Conservation (phyloP, 345 rosid species). For the Lepidium africanum region DNA sequence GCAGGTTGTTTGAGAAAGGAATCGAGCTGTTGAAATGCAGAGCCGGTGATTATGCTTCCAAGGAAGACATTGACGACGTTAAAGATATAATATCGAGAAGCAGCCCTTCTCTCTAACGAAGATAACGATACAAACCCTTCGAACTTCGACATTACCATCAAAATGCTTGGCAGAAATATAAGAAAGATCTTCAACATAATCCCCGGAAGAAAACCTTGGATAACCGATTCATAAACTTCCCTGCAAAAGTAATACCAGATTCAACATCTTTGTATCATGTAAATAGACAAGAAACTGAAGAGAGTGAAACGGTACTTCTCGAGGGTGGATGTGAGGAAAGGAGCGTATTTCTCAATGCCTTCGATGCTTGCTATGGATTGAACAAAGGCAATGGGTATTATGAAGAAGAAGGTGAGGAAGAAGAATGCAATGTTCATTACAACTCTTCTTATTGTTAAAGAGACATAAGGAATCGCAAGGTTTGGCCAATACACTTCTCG, state of each 20-base stretch:
- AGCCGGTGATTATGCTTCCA: constrained; percentile 60
- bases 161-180: constrained; percentile 76
- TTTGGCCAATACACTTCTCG: constrained; percentile 88
- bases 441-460: constrained; percentile 61
- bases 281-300: not conserved
- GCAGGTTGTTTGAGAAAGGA: constrained; percentile 61
- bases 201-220: constrained; percentile 91
- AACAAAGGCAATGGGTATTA: constrained; percentile 85
- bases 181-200: constrained; percentile 82
- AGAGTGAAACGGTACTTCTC: constrained; percentile 31
- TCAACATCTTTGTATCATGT: not conserved
- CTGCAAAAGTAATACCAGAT: constrained; percentile 37
- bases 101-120: constrained; percentile 81
- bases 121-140: constrained; percentile 84
- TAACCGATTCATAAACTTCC: constrained; percentile 48
- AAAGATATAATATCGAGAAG: constrained; percentile 72
- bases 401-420: constrained; percentile 91
- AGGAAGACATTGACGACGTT: constrained; percentile 77
- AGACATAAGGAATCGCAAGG: constrained; percentile 76
- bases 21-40: constrained; percentile 76
- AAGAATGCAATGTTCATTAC: constrained; percentile 81
- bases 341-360: constrained; percentile 64
- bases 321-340: constrained; percentile 53
- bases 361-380: constrained; percentile 87
- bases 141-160: constrained; percentile 95